A percentile compares a stretch with the other conserved stretches of the same genome.
These are phyloP conservation scores for Wolfiporia cocos DNA, from an alignment of 1,284 basidiomycete genomes.

Conservation along the genomic window DNA sequence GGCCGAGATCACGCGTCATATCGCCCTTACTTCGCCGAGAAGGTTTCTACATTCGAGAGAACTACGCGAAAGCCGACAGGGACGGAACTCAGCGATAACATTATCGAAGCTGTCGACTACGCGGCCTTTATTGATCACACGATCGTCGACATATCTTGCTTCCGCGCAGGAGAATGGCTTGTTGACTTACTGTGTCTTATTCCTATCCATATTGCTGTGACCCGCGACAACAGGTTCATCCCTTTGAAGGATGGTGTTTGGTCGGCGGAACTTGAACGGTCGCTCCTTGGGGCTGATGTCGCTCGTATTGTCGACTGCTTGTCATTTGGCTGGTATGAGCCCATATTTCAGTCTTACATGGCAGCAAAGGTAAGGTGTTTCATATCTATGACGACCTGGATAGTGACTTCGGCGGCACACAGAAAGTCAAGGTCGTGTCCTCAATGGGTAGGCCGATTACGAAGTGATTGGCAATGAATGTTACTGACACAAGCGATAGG, in stretches of 20 bases:
- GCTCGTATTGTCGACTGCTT: constrained; percentile 47
- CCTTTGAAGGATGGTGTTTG: constrained; percentile 54
- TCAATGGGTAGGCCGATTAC: constrained; percentile 44
- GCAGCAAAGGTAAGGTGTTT: constrained; percentile 47
- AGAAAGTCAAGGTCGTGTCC: constrained; percentile 60
- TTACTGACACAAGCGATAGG: no score
- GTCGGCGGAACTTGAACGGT: constrained; percentile 42
- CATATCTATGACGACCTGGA: no score
- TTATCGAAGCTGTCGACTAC: constrained; percentile 25
- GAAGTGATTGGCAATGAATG: neutral
- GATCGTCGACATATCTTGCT: constrained; percentile 26
- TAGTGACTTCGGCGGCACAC: constrained; percentile 1
- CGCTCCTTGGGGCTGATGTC: constrained; percentile 53
- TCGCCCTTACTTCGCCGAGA: constrained; percentile 35
- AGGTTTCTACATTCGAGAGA: constrained; percentile 41
- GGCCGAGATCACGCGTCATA: constrained; percentile 30
- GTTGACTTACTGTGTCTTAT: constrained; percentile 57
- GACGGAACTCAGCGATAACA: constrained; percentile 31
- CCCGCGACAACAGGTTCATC: constrained; percentile 51
- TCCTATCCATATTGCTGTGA: constrained; percentile 56
- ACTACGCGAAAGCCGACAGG: constrained; percentile 46
- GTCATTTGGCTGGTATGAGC: constrained; percentile 63
- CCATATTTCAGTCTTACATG: constrained; percentile 57
- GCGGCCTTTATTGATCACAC: constrained; percentile 6
- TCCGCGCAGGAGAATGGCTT: constrained; percentile 55